A percentile compares a stretch with the other conserved stretches of the same genome.
These are phyloP conservation scores for Hirschfeldia incana DNA, from an alignment of 345 rosid genomes.

Conservation along the genomic window DNA sequence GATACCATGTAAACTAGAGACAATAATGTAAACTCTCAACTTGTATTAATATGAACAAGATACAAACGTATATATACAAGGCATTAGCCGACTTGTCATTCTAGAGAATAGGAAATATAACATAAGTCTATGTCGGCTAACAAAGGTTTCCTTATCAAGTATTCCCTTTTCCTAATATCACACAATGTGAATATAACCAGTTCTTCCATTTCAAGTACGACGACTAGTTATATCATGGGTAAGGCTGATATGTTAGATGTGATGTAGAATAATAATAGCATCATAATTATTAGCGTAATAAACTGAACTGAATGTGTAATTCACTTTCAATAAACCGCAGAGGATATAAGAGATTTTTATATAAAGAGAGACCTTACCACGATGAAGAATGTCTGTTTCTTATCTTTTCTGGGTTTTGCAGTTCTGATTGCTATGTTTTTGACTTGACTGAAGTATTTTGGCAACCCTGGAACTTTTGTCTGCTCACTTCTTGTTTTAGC, in stretches of 20 bases:
- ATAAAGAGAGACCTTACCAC: background rate
- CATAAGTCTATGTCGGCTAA: too few species aligned
- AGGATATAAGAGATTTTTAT: background rate
- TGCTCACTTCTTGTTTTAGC: background rate
- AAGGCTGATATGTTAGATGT: background rate
- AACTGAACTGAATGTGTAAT: background rate
- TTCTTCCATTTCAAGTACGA: background rate
- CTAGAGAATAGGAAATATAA: too few species aligned
- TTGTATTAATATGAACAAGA: too few species aligned
- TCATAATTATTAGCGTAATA: background rate
- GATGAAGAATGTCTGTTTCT: background rate
- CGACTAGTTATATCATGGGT: background rate
- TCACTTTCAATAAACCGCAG: background rate
- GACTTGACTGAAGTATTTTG: background rate
- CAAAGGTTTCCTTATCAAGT: too few species aligned
- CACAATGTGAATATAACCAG: background rate
- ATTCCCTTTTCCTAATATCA: too few species aligned
- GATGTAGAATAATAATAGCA: background rate
- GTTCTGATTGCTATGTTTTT: background rate
- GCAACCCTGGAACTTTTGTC: background rate
- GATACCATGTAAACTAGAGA: too few species aligned
- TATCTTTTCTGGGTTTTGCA: background rate
- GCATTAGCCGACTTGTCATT: too few species aligned
- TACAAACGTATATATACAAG: too few species aligned
- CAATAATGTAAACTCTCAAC: too few species aligned